A percentile compares a stretch with the other conserved stretches of the same genome.
Evolutionary conservation across 2,329 filamentous ascomycete species (phyloP).

Genomic region (Gliomastix tumulicola): DNA sequence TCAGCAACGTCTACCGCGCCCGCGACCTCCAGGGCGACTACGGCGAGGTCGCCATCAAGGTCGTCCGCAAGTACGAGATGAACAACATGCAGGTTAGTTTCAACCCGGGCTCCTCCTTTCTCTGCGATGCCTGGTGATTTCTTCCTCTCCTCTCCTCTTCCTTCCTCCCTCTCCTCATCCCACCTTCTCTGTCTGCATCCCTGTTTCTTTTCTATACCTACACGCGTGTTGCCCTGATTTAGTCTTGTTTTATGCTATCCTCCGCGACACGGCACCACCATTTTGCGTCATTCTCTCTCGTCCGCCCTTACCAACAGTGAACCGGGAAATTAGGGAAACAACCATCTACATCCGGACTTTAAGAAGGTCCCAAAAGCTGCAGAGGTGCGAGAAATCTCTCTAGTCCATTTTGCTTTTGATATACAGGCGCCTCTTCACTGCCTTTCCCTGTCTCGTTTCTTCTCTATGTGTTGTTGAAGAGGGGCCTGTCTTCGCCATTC

Average conservation of each 20-base stretch:
- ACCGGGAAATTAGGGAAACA: slow-evolving; percentile 63
- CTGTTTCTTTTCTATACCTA: neutral
- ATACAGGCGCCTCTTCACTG: slow-evolving; percentile 14
- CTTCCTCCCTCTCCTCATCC: slow-evolving; percentile 10
- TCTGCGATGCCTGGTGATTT: slow-evolving; percentile 1
- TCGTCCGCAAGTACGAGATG: slow-evolving; percentile 98
- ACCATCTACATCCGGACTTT: slow-evolving; percentile 93
- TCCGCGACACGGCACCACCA: too few species aligned
- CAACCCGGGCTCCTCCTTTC: slow-evolving; percentile 4
- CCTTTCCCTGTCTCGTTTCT: slow-evolving; percentile 16
- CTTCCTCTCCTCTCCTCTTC: slow-evolving; percentile 13
- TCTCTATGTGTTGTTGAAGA: slow-evolving; percentile 7
- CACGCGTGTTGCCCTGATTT: too few species aligned
- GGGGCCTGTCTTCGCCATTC: slow-evolving; percentile 12
- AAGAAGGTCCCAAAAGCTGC: slow-evolving; percentile 91
- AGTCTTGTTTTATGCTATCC: too few species aligned
- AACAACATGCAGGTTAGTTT: slow-evolving; percentile 92
- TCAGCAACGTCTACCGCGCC: slow-evolving; percentile 96
- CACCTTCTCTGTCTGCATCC: slow-evolving; percentile 3
- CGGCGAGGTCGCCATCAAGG: slow-evolving; percentile 91
- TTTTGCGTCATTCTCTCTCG: too few species aligned
- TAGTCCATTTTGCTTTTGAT: neutral
- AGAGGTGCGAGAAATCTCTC: slow-evolving; percentile 70
- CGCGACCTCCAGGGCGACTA: slow-evolving; percentile 64
- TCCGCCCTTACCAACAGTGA: slow-evolving; percentile 43